Conservation (phyloP, 2,329 filamentous ascomycete species). For the Fusarium sp. region DNA sequence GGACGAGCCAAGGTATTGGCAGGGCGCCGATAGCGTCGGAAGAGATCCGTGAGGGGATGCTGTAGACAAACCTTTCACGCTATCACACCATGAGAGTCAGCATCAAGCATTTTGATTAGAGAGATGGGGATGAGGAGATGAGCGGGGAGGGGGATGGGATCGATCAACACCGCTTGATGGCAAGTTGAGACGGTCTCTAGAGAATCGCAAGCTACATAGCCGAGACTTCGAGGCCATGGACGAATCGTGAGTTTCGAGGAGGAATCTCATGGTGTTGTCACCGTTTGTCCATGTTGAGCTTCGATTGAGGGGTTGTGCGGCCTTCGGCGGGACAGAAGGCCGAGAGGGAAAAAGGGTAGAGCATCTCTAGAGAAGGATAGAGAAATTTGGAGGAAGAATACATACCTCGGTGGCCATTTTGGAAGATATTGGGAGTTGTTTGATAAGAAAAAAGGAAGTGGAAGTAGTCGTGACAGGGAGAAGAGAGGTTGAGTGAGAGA, state of each 20-base stretch:
- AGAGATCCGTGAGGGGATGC: slow-evolving; percentile 23
- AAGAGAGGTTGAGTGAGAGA: slow-evolving; percentile 37
- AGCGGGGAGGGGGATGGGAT: slow-evolving; percentile 1
- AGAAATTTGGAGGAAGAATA: slow-evolving; percentile 14
- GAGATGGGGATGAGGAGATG: slow-evolving; percentile 20
- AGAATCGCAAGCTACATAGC: slow-evolving; percentile 8
- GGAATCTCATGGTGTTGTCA: slow-evolving; percentile 27
- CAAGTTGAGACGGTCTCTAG: neutral
- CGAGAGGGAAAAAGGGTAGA: slow-evolving; percentile 37
- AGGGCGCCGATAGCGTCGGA: slow-evolving; percentile 21
- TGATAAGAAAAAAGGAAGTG: slow-evolving; percentile 34
- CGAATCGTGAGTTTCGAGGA: slow-evolving; percentile 6
- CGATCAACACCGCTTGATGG: neutral
- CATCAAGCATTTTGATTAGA: slow-evolving; percentile 37
- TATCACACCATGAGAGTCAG: slow-evolving; percentile 56
- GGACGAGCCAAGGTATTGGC: slow-evolving; percentile 28
- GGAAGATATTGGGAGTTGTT: slow-evolving; percentile 39
- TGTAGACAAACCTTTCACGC: slow-evolving; percentile 73
- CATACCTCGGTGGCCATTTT: slow-evolving; percentile 52
- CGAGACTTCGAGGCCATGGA: neutral
- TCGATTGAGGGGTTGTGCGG: slow-evolving; percentile 46
- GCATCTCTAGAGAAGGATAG: slow-evolving; percentile 6
- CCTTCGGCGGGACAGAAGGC: slow-evolving; percentile 32
- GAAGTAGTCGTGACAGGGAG: slow-evolving; percentile 31
- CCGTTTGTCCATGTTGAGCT: slow-evolving; percentile 19